Conservation (phyloP, 148 eudicot species). For the Nepenthes mirabilis region DNA sequence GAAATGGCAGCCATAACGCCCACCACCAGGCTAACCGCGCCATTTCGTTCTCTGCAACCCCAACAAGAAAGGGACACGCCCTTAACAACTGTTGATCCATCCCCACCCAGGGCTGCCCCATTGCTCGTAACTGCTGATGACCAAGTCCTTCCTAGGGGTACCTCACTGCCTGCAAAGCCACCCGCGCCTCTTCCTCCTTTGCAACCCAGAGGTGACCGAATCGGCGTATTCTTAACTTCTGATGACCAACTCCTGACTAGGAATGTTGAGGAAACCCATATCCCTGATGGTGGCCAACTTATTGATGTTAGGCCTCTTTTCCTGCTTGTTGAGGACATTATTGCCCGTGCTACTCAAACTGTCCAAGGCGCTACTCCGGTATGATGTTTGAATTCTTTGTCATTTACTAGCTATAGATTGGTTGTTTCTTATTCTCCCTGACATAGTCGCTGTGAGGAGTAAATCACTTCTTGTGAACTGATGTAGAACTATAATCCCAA, state of each 20-base stretch:
- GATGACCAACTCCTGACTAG: conserved; percentile 11
- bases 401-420: not conserved
- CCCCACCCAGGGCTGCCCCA: not conserved
- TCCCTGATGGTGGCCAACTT: conserved; percentile 5
- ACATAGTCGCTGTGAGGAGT: not conserved
- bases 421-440: not conserved
- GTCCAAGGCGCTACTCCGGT: conserved; percentile 1
- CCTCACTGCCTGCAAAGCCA: not conserved
- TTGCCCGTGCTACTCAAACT: conserved; percentile 6
- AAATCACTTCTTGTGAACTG: not conserved
- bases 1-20: not conserved
- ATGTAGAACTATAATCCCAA: not conserved
- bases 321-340: conserved; percentile 8
- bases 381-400: not conserved
- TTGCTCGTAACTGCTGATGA: not conserved
- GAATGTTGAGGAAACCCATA: conserved; percentile 11
- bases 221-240: conserved; percentile 4
- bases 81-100: not conserved
- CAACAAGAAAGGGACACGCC: not conserved
- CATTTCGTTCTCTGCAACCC: not conserved
- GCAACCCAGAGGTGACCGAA: not conserved
- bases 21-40: not conserved
- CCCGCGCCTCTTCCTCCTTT: not conserved
- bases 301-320: conserved; percentile 10
- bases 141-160: not conserved